phyloP scores from a whole-genome alignment of 208 protist species.

The Trypanosoma cruzi region DNA sequence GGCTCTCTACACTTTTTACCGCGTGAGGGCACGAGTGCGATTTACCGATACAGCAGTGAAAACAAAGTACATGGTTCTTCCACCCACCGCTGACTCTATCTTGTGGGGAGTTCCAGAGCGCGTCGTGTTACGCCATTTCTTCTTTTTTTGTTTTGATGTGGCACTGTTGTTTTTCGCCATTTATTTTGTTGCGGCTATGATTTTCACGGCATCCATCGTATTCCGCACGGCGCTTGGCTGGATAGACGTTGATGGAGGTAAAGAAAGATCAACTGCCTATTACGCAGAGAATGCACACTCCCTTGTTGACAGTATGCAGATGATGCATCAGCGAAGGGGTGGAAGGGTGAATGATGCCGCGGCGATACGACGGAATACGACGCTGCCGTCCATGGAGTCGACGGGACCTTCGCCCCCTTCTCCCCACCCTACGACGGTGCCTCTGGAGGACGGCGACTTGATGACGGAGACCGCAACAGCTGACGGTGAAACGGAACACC shows the following conservation, averaged over 20 bases:
- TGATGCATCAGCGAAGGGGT: constrained; percentile 1
- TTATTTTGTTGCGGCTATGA: constrained; percentile 42
- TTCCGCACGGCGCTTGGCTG: constrained; percentile 39
- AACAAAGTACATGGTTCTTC: constrained; percentile 41
- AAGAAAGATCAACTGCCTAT: constrained; percentile 39
- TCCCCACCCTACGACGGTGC: background rate
- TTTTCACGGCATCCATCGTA: constrained; percentile 30
- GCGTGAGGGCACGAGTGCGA: constrained; percentile 30
- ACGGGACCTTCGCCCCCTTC: background rate
- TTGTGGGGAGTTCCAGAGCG: constrained; percentile 61
- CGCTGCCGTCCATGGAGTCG: background rate
- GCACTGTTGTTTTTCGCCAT: constrained; percentile 20
- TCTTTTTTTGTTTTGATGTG: constrained; percentile 32
- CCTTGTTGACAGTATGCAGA: constrained; percentile 25
- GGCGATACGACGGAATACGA: background rate
- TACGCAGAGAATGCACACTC: constrained; percentile 30
- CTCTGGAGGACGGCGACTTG: background rate
- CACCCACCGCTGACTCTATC: constrained; percentile 40
- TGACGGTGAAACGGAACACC: background rate
- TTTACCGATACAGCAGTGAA: constrained; percentile 24
- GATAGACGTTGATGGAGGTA: constrained; percentile 20
- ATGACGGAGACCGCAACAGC: background rate
- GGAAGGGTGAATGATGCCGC: background rate
- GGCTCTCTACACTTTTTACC: constrained; percentile 38
- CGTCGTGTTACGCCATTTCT: constrained; percentile 35